Base-by-base conservation (phyloP, 345 rosid genomes). In the Lumnitzera racemosa region DNA sequence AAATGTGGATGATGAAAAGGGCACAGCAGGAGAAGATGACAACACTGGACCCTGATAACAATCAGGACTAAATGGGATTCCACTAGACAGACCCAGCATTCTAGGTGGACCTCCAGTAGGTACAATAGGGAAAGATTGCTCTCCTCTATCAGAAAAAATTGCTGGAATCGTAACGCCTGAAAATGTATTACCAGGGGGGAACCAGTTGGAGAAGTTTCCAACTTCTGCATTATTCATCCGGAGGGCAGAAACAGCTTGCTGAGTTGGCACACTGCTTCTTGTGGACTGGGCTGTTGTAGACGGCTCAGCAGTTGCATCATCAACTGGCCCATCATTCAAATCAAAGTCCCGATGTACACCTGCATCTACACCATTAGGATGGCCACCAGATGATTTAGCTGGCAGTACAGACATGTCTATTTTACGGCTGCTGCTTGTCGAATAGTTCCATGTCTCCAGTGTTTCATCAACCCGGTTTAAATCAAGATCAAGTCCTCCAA, bases 401-500 rank as follows among this genome's bases (percentile, higher is more conserved):
- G 79, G 68, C 59, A 65, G 76, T 68, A 72, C 53, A 13, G 74
- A 68, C 41, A 57, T 58, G 61, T 83, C 88, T 16, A 71, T 2
- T 67, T 73, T 82, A 53, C 56, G 66, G 65, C 72, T 53, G 58
- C 67, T 81, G 58, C 71, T 73, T 29, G 75, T 64, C 15, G 66
- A 59, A 60, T 53, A 77, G 67, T 61, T 74, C 43, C 71, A 74
- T 24, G 66, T 47, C 75, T 87, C 98, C 46, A 55, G 36, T 17
- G 78, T 67, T 62, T 89, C 96, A 64, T 87, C 96, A 31, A 76
- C 73, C 70, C 70, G 80, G 66, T 92, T 89, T 76, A 92, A 65
- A 76, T 92, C 98, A 74, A 92, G 84, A 74, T 80, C 98, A 59
- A 89, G 81, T 12, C 96, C 91, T 3, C 89, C 88, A 61, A 78